Evolutionary conservation across 1,284 basidiomycete species (phyloP).

Genomic region (Bjerkandera adusta): DNA sequence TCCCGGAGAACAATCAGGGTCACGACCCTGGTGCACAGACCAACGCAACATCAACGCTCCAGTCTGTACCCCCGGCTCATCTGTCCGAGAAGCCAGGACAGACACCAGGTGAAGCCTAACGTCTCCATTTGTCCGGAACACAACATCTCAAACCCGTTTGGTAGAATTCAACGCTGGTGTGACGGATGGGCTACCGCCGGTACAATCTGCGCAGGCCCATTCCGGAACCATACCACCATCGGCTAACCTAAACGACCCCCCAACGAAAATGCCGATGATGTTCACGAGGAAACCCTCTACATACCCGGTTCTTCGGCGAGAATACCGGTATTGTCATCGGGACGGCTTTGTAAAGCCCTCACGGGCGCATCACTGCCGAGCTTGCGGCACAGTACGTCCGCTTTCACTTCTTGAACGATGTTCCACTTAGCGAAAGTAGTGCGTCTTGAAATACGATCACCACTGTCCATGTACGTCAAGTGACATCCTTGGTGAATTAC

Average conservation of each 20-base stretch:
- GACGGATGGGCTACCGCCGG: slow-evolving; percentile 26
- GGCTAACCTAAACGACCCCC: slow-evolving; percentile 3
- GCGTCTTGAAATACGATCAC: slow-evolving; percentile 74
- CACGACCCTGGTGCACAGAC: not conserved
- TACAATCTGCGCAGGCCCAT: slow-evolving; percentile 17
- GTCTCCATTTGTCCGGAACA: not conserved
- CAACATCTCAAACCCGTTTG: not conserved
- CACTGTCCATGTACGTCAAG: slow-evolving; percentile 64
- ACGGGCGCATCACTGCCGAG: slow-evolving; percentile 74
- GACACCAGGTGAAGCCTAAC: slow-evolving; percentile 12
- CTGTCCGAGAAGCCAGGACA: slow-evolving; percentile 7
- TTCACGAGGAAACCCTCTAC: slow-evolving; percentile 40
- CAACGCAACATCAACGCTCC: slow-evolving; percentile 6
- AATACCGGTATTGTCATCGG: slow-evolving; percentile 55
- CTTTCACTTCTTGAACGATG: not conserved
- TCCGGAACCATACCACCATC: slow-evolving; percentile 10
- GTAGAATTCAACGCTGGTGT: slow-evolving; percentile 24
- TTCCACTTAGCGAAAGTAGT: slow-evolving; percentile 35
- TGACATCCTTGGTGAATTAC: not conserved
- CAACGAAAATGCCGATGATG: slow-evolving; percentile 20
- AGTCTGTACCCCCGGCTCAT: slow-evolving; percentile 3
- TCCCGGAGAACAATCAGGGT: not conserved
- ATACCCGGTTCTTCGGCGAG: slow-evolving; percentile 50
- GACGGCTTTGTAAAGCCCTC: slow-evolving; percentile 67
- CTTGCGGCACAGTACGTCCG: slow-evolving; percentile 61